phyloP scores from a whole-genome alignment of 129 eudicot species.

The Pulicaria dysenterica region DNA sequence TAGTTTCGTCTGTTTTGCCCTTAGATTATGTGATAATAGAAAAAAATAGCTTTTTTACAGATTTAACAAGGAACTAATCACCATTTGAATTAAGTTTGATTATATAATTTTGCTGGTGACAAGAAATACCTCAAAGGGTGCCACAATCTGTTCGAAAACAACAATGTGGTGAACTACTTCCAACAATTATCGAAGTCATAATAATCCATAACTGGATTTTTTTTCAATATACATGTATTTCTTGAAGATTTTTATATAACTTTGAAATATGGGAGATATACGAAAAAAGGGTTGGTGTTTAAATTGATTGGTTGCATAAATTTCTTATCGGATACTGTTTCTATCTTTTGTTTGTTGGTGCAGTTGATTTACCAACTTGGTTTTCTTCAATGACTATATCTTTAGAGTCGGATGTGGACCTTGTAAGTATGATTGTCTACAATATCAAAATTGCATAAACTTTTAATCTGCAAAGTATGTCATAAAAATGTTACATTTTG shows the following conservation, averaged over 20 bases:
- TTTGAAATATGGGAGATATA: background rate
- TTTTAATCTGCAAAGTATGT: background rate
- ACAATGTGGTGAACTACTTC: background rate
- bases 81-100: background rate
- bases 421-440: conserved; percentile 60
- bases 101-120: too few species aligned
- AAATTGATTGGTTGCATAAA: background rate
- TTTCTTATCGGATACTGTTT: conserved; percentile 22
- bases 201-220: conserved; percentile 4
- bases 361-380: conserved; percentile 96
- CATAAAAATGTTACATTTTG: conserved; percentile 8
- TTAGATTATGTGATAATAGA: background rate
- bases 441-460: conserved; percentile 6
- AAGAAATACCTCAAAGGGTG: too few species aligned
- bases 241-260: background rate
- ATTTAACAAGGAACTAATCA: background rate
- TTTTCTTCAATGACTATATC: conserved; percentile 74
- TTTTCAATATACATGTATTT: background rate
- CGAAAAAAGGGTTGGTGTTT: background rate
- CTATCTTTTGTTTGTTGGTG: conserved; percentile 34
- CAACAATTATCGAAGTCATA: background rate
- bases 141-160: too few species aligned
- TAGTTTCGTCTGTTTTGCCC: conserved; percentile 9
- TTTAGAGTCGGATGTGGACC: conserved; percentile 69
- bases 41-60: background rate